A percentile compares a stretch with the other conserved stretches of the same genome.
Evolutionary conservation across 2,329 filamentous ascomycete genomes (phyloP).

Genomic region (Aspergillus sp.): DNA sequence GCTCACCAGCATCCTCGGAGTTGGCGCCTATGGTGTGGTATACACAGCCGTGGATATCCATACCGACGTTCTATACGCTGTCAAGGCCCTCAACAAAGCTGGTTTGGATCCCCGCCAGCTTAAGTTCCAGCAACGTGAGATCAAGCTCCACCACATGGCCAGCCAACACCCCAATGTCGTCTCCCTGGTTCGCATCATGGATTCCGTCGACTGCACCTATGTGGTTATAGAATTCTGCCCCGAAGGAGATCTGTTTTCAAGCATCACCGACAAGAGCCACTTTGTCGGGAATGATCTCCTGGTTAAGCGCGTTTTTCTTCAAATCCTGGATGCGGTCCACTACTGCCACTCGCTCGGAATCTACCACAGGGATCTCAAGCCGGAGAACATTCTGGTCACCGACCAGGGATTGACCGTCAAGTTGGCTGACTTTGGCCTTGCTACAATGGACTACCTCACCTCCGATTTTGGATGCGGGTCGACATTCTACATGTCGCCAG

Average conservation of each 20-base stretch:
- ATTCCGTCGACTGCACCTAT: slow-evolving; percentile 87
- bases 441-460: slow-evolving; percentile 78
- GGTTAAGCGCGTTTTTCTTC: slow-evolving; percentile 84
- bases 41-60: slow-evolving; percentile 85
- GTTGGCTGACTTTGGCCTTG: slow-evolving; percentile 94
- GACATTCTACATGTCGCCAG: slow-evolving; percentile 99
- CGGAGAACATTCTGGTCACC: slow-evolving; percentile 94
- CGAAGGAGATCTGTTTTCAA: slow-evolving; percentile 94
- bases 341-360: slow-evolving; percentile 92
- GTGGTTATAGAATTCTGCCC: slow-evolving; percentile 97
- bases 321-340: slow-evolving; percentile 94
- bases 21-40: slow-evolving; percentile 94
- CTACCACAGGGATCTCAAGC: slow-evolving; percentile 96
- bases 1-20: slow-evolving; percentile 81
- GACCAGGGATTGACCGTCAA: slow-evolving; percentile 88
- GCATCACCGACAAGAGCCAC: slow-evolving; percentile 92
- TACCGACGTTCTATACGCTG: slow-evolving; percentile 80
- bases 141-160: slow-evolving; percentile 84
- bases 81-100: slow-evolving; percentile 94
- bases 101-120: slow-evolving; percentile 85
- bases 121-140: slow-evolving; percentile 90
- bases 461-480: slow-evolving; percentile 97
- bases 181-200: slow-evolving; percentile 89
- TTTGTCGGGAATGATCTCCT: slow-evolving; percentile 91
- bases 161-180: slow-evolving; percentile 91